Conservation (phyloP, 139 green algal genomes). For the Chlorella sp. region DNA sequence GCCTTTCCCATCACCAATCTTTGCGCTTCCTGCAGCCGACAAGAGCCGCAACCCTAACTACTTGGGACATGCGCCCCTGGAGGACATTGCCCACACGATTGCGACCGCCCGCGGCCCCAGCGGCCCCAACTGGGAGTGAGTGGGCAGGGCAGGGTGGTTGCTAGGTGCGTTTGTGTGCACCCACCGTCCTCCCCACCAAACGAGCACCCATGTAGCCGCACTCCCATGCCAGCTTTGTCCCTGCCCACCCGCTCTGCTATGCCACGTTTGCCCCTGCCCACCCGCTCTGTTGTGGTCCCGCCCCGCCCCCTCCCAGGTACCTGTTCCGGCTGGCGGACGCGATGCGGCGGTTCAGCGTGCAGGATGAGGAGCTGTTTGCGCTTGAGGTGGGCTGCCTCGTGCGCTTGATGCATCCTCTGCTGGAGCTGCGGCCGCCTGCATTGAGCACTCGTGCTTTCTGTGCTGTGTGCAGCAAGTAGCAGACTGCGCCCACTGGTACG, state of each 20-base stretch:
- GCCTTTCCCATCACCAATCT: too few species aligned
- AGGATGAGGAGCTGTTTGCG: constrained; percentile 11
- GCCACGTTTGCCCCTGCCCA: neutral
- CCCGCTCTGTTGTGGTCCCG: neutral
- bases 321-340: constrained; percentile 54
- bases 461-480: neutral
- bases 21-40: neutral
- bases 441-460: too few species aligned
- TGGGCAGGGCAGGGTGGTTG: neutral
- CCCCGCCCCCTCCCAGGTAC: constrained; percentile 43
- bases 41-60: constrained; percentile 68
- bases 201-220: too few species aligned
- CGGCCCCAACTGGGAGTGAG: constrained; percentile 68
- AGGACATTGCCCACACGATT: constrained; percentile 65
- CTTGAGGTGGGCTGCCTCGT: constrained; percentile 1
- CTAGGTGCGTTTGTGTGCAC: neutral
- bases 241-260: neutral
- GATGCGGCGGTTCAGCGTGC: constrained; percentile 6
- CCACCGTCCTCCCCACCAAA: neutral
- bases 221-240: neutral
- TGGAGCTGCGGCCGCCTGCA: neutral
- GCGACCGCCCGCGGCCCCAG: constrained; percentile 58
- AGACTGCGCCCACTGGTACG: neutral
- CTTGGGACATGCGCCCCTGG: constrained; percentile 56
- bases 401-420: neutral